phyloP scores from a whole-genome alignment of 352 stramenopile species.

The Phytopythium kandeliae region DNA sequence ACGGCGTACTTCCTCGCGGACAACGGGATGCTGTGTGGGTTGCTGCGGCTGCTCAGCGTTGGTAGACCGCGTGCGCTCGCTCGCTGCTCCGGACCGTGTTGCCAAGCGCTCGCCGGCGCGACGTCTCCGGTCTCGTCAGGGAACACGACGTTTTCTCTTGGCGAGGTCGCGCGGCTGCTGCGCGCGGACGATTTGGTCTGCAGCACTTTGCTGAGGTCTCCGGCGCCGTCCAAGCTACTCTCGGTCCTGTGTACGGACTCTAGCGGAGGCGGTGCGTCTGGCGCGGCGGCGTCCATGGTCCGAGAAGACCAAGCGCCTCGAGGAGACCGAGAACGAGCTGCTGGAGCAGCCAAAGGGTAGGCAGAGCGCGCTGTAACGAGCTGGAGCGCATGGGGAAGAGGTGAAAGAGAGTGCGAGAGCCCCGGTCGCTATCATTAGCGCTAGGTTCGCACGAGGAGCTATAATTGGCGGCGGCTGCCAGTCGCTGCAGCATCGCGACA shows the following conservation, averaged over 20 bases:
- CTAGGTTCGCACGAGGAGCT: too few species aligned
- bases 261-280: neutral
- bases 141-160: neutral
- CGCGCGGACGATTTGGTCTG: conserved; percentile 1
- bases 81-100: neutral
- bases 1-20: conserved; percentile 22
- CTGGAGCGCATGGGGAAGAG: neutral
- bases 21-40: conserved; percentile 3
- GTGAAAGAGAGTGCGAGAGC: too few species aligned
- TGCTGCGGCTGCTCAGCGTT: conserved; percentile 4
- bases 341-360: neutral
- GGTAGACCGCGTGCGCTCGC: neutral
- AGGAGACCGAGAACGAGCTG: neutral
- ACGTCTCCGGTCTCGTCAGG: neutral
- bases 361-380: neutral
- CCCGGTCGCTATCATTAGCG: too few species aligned
- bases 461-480: too few species aligned
- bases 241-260: neutral
- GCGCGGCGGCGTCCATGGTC: neutral
- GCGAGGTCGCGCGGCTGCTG: neutral
- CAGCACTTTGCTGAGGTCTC: neutral
- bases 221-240: too few species aligned
- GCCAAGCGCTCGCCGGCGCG: neutral
- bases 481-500: too few species aligned
- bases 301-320: too few species aligned